Percentiles rank a stretch among this genome's conserved stretches.
Evolutionary conservation across 441 rosid genomes (phyloP).

Genomic region (Arabidopsis hybrid): DNA sequence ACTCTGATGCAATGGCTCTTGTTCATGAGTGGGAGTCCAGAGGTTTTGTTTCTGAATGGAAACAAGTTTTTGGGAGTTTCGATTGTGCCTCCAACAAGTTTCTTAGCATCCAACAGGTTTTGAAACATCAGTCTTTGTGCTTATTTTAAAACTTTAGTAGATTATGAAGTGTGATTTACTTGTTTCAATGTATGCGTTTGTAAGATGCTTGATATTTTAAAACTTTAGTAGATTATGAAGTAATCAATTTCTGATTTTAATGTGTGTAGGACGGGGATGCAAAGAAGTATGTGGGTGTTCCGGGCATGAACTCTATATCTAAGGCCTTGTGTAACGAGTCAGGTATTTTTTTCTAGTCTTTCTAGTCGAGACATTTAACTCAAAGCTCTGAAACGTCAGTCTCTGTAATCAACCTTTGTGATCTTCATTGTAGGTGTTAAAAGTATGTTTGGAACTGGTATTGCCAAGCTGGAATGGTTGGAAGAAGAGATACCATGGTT

Average conservation of each 20-base stretch:
- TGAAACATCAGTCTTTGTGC: background rate
- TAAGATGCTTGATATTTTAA: background rate
- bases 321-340: slow-evolving; percentile 66
- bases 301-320: slow-evolving; percentile 85
- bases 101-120: slow-evolving; percentile 57
- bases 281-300: slow-evolving; percentile 77
- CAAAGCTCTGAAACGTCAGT: background rate
- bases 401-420: slow-evolving; percentile 1
- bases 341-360: slow-evolving; percentile 48
- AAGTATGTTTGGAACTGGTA: slow-evolving; percentile 65
- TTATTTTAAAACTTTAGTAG: background rate
- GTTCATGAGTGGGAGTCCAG: slow-evolving; percentile 73
- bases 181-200: background rate
- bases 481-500: slow-evolving; percentile 66
- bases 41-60: slow-evolving; percentile 80
- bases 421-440: slow-evolving; percentile 60
- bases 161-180: background rate
- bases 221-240: too few species aligned
- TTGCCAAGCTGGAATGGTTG: slow-evolving; percentile 75
- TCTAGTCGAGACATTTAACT: slow-evolving; percentile 2
- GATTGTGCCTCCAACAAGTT: slow-evolving; percentile 63
- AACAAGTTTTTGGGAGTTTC: slow-evolving; percentile 60
- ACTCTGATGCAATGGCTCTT: slow-evolving; percentile 58
- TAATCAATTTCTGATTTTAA: slow-evolving; percentile 8
- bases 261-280: slow-evolving; percentile 56